A percentile compares a stretch with the other conserved stretches of the same genome.
phyloP scores from a whole-genome alignment of 371 early-diverging fungal genomes.

The Dichotomocladium elegans region DNA sequence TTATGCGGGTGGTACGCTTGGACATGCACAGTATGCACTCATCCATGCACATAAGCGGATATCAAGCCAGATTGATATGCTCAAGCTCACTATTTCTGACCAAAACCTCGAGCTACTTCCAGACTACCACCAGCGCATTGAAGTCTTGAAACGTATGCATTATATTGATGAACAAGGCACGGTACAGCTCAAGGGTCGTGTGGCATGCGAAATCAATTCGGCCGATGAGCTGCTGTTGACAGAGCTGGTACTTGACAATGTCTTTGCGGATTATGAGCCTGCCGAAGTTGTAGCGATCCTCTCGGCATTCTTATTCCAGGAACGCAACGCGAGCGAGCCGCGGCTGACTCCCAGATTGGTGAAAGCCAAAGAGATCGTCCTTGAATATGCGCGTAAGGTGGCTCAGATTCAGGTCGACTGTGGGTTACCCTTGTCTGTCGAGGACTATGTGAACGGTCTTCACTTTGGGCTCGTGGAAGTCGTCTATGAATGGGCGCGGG shows the following conservation, averaged over 20 bases:
- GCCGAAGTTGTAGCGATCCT: conserved; percentile 95
- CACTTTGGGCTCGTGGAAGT: conserved; percentile 94
- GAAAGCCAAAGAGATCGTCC: conserved; percentile 57
- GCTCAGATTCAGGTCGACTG: conserved; percentile 72
- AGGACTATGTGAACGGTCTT: conserved; percentile 55
- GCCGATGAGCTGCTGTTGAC: conserved; percentile 97
- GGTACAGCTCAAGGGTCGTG: conserved; percentile 97
- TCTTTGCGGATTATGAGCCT: conserved; percentile 84
- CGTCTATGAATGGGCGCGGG: conserved; percentile 98
- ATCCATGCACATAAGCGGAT: conserved; percentile 68
- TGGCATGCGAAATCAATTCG: conserved; percentile 98
- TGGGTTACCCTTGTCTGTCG: conserved; percentile 57
- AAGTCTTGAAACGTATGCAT: conserved; percentile 72
- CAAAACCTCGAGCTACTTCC: conserved; percentile 91
- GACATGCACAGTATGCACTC: conserved; percentile 52
- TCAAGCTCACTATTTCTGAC: conserved; percentile 78
- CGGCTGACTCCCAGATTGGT: conserved; percentile 59
- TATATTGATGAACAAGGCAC: conserved; percentile 84
- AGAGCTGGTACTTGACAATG: conserved; percentile 96
- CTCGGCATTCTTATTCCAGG: conserved; percentile 97
- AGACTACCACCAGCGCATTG: conserved; percentile 86
- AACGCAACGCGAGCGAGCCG: conserved; percentile 66
- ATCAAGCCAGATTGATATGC: conserved; percentile 64
- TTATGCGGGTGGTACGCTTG: conserved; percentile 5
- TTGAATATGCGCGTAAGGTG: conserved; percentile 65